Percentiles rank a stretch among this genome's conserved stretches.
Conservation (phyloP, 1,284 basidiomycete genomes). For the Sanghuangporus baumii region DNA sequence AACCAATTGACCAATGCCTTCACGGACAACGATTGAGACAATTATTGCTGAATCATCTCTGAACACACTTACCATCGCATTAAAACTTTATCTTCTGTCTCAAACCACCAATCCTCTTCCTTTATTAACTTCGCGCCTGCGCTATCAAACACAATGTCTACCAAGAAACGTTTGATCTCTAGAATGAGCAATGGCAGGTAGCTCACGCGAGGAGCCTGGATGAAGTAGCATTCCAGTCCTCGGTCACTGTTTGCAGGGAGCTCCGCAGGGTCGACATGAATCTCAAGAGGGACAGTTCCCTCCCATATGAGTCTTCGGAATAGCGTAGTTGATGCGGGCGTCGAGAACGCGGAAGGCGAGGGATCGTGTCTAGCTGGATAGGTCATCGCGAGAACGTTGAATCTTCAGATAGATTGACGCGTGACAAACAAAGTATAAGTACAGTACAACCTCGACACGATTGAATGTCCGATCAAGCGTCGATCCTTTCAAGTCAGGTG, state of each 20-base stretch:
- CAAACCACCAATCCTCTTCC: conserved; percentile 94
- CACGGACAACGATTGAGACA: neutral
- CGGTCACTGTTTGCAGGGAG: conserved; percentile 83
- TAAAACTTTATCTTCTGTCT: conserved; percentile 66
- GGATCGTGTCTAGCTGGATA: conserved; percentile 46
- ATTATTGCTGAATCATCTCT: neutral
- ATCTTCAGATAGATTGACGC: neutral
- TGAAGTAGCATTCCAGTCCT: conserved; percentile 78
- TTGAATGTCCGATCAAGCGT: neutral
- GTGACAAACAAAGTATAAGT: neutral
- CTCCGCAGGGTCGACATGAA: conserved; percentile 79
- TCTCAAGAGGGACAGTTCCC: conserved; percentile 79
- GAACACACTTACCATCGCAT: conserved; percentile 72
- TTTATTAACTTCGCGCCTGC: conserved; percentile 62
- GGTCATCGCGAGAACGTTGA: neutral
- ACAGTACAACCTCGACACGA: neutral
- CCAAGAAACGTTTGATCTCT: conserved; percentile 79
- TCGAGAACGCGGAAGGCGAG: conserved; percentile 39
- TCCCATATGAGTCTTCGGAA: conserved; percentile 81
- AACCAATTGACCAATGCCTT: conserved; percentile 95
- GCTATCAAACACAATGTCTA: conserved; percentile 87
- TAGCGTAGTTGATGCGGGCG: conserved; percentile 58
- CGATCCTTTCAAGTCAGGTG: neutral
- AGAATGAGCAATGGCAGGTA: conserved; percentile 89
- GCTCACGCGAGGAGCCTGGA: conserved; percentile 82